A percentile compares a stretch with the other conserved stretches of the same genome.
Conservation (phyloP, 495 filamentous ascomycete genomes). For the Xylaria palmicola region DNA sequence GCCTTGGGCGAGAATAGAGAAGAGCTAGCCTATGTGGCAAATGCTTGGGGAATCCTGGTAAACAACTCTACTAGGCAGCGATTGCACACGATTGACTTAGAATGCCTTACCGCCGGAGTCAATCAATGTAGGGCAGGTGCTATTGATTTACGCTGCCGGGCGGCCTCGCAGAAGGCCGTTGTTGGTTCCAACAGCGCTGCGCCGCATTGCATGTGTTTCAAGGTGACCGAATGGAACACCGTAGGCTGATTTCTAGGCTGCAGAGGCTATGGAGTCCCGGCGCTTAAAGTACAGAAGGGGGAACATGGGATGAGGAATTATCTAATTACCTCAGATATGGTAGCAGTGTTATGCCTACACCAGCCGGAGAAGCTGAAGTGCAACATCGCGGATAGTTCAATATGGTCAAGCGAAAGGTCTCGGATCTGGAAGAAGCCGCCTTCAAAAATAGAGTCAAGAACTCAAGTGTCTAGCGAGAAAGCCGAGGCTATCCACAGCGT, state of each 20-base stretch:
- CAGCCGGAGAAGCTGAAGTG: no score
- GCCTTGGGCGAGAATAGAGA: neutral
- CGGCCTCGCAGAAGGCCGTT: neutral
- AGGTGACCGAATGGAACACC: neutral
- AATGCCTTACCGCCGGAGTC: neutral
- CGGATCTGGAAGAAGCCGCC: no score
- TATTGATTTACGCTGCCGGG: neutral
- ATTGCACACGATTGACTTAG: neutral
- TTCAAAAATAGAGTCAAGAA: no score
- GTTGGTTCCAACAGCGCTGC: slow-evolving; percentile 9
- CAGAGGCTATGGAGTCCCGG: neutral
- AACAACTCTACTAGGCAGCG: neutral
- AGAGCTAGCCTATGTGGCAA: neutral
- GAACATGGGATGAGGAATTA: no score
- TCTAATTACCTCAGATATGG: no score
- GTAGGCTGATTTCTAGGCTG: slow-evolving; percentile 1
- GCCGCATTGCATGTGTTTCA: slow-evolving; percentile 1
- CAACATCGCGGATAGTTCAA: no score
- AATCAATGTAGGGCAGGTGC: neutral
- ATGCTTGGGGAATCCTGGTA: no score
- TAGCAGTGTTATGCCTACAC: no score
- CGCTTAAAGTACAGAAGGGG: no score
- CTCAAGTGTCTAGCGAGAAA: no score
- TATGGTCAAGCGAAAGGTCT: no score
- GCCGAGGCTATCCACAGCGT: no score